These are phyloP conservation scores for Adiantum capillusveneris DNA, from an alignment of 75 land plant genomes.

Conservation along the genomic window DNA sequence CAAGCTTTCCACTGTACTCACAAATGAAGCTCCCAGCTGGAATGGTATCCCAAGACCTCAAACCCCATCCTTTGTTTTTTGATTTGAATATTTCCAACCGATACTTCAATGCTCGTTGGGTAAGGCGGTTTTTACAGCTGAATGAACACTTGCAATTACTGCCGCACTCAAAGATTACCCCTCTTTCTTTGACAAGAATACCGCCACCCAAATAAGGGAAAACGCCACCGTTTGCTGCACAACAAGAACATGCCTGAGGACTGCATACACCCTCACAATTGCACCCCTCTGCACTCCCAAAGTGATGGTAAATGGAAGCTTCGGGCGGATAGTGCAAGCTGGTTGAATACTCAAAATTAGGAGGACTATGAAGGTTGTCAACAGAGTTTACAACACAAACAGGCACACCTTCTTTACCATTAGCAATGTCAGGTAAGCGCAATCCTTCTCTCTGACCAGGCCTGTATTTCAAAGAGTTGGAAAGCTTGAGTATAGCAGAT, in stretches of 20 bases:
- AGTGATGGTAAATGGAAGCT: conserved; percentile 1
- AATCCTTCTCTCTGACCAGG: conserved; percentile 11
- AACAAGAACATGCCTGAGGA: conserved; percentile 16
- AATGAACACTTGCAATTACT: conserved; percentile 17
- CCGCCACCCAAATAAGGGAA: conserved; percentile 31
- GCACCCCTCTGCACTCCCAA: conserved; percentile 10
- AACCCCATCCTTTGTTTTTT: conserved; percentile 70
- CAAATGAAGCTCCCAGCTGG: conserved; percentile 68
- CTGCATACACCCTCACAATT: conserved; percentile 4
- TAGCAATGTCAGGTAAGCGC: conserved; percentile 24
- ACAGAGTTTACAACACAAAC: conserved; percentile 34
- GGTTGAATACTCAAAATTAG: conserved; percentile 18
- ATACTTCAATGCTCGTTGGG: conserved; percentile 24
- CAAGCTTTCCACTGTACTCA: conserved; percentile 63
- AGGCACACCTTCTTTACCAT: conserved; percentile 19
- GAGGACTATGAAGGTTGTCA: conserved; percentile 18
- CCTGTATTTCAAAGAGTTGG: conserved; percentile 15
- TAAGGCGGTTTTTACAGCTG: conserved; percentile 22
- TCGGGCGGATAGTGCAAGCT: no score
- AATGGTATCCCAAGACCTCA: conserved; percentile 73
- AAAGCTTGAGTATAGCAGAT: conserved; percentile 18
- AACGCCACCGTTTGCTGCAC: conserved; percentile 15
- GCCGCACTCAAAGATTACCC: conserved; percentile 36
- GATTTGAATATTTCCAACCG: conserved; percentile 44
- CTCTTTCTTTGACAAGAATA: conserved; percentile 14